These are phyloP conservation scores for Hypoxylon trugodes DNA, from an alignment of 495 filamentous ascomycete species.

Conservation along the genomic window DNA sequence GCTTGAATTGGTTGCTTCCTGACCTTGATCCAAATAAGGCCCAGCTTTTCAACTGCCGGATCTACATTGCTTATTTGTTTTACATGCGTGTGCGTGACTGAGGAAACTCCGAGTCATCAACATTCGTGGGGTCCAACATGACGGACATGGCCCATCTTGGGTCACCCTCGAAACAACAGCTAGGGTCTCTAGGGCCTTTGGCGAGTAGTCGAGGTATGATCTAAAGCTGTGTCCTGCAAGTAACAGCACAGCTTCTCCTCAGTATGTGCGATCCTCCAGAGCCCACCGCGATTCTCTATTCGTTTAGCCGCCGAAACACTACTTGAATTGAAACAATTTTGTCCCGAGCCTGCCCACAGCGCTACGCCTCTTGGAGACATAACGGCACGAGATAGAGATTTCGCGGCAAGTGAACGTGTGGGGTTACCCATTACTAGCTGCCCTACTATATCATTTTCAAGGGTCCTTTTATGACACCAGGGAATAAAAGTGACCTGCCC, in stretches of 20 bases:
- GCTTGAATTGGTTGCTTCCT: slow-evolving; percentile 11
- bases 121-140: slow-evolving; percentile 5
- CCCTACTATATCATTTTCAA: slow-evolving; percentile 24
- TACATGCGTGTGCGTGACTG: slow-evolving; percentile 9
- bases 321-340: slow-evolving; percentile 21
- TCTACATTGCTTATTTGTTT: slow-evolving; percentile 7
- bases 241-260: slow-evolving; percentile 1
- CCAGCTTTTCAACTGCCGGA: slow-evolving; percentile 27
- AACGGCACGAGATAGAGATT: slow-evolving; percentile 21
- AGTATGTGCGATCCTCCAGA: slow-evolving; percentile 23
- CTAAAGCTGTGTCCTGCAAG: not conserved
- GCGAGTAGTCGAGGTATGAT: slow-evolving; percentile 13
- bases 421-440: slow-evolving; percentile 20
- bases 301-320: slow-evolving; percentile 16
- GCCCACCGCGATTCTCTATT: slow-evolving; percentile 8
- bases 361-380: slow-evolving; percentile 35
- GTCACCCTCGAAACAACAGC: not conserved
- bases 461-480: slow-evolving; percentile 21
- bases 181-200: slow-evolving; percentile 5
- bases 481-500: slow-evolving; percentile 27
- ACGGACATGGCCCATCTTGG: slow-evolving; percentile 1
- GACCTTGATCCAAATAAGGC: not conserved
- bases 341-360: slow-evolving; percentile 28
- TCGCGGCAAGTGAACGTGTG: slow-evolving; percentile 39
- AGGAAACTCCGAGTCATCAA: slow-evolving; percentile 18